Percentiles rank a stretch among this genome's conserved stretches.
phyloP scores from a whole-genome alignment of 1,284 basidiomycete species.

The Rhodotorula sp. region DNA sequence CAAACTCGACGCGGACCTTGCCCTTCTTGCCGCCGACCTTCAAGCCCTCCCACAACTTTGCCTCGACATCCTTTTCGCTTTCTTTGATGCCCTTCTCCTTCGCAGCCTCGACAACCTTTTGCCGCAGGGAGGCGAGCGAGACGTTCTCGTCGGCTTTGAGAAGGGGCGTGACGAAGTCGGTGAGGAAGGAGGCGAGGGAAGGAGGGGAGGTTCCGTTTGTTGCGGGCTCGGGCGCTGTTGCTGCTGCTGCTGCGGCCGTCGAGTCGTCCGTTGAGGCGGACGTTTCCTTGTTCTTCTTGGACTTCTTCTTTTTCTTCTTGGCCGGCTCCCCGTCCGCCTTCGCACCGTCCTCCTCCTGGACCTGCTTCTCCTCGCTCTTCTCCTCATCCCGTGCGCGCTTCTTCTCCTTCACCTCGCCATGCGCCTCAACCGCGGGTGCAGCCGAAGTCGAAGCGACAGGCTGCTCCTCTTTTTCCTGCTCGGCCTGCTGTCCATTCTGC shows the following conservation, averaged over 20 bases:
- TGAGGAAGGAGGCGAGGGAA: slow-evolving; percentile 14
- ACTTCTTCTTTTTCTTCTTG: slow-evolving; percentile 25
- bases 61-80: slow-evolving; percentile 13
- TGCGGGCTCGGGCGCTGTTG: background rate
- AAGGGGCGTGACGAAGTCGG: slow-evolving; percentile 9
- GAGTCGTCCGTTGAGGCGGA: too few species aligned
- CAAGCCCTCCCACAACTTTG: slow-evolving; percentile 9
- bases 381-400: background rate
- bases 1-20: slow-evolving; percentile 27
- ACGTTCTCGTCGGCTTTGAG: slow-evolving; percentile 3
- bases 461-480: background rate
- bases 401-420: background rate
- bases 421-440: background rate
- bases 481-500: background rate
- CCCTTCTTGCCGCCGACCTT: slow-evolving; percentile 33
- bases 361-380: background rate
- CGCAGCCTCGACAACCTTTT: slow-evolving; percentile 16
- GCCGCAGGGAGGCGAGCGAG: slow-evolving; percentile 16
- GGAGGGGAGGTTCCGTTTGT: background rate
- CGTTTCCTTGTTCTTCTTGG: background rate
- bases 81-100: slow-evolving; percentile 19
- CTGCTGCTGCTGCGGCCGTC: too few species aligned
- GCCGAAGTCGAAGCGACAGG: background rate
- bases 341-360: background rate
- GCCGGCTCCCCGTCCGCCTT: slow-evolving; percentile 5